phyloP scores from a whole-genome alignment of 495 filamentous ascomycete genomes.

The Tuber calosporum region DNA sequence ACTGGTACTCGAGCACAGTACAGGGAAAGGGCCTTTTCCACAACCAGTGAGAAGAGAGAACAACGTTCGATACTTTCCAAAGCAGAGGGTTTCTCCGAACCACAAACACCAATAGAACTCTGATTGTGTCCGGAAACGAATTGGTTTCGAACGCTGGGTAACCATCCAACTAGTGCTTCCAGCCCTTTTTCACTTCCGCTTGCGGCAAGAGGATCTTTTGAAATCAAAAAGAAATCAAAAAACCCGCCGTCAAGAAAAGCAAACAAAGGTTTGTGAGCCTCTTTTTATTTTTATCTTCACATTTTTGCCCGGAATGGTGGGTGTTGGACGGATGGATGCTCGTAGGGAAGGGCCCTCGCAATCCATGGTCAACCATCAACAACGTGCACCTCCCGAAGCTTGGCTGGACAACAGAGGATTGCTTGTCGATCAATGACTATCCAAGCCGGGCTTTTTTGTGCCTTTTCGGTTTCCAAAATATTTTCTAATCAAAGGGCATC shows the following conservation, averaged over 20 bases:
- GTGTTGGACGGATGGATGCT: not conserved
- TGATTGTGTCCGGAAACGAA: not conserved
- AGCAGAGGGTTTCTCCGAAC: not conserved
- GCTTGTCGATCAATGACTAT: not conserved
- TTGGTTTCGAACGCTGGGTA: not conserved
- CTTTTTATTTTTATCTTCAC: not conserved
- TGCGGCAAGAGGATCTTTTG: not conserved
- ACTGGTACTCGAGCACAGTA: not conserved
- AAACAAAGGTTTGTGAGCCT: conserved; percentile 4
- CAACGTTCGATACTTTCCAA: not conserved
- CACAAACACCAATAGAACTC: not conserved
- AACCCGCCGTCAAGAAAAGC: not conserved
- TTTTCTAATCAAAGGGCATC: not conserved
- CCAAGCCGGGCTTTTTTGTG: not conserved
- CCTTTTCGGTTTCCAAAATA: not conserved
- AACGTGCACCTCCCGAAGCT: not conserved
- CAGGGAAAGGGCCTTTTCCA: not conserved
- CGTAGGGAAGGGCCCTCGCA: not conserved
- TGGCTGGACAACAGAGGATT: not conserved
- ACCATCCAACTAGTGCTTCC: not conserved
- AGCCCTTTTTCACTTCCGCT: not conserved
- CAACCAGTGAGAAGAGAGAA: not conserved
- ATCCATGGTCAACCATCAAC: not conserved
- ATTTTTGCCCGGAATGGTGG: not conserved
- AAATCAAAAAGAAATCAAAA: not conserved